Percentiles rank a stretch among this genome's conserved stretches.
Evolutionary conservation across 2,329 filamentous ascomycete species (phyloP).

Genomic region (Whalleya microplaca): DNA sequence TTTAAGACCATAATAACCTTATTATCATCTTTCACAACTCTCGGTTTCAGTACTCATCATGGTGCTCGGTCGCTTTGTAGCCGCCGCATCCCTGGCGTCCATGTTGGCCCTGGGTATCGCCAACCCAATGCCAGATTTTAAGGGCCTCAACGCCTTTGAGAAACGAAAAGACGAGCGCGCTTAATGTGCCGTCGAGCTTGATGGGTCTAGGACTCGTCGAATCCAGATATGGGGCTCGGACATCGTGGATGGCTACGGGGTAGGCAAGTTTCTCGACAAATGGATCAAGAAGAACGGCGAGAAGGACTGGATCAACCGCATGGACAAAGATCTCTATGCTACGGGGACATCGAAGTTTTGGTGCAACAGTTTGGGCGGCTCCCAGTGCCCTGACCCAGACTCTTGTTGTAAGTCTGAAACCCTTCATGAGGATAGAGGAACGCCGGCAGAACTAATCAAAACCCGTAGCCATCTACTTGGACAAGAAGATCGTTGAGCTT

Average conservation of each 20-base stretch:
- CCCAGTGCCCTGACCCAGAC: background rate
- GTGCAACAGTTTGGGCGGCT: background rate
- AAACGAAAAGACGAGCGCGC: background rate
- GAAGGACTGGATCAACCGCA: background rate
- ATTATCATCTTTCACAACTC: background rate
- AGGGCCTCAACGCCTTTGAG: background rate
- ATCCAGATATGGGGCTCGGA: background rate
- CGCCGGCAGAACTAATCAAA: background rate
- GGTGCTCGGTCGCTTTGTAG: background rate
- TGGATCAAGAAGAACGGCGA: slow-evolving; percentile 1
- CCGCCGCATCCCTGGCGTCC: background rate
- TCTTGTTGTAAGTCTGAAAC: background rate
- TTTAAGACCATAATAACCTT: background rate
- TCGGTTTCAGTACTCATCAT: background rate
- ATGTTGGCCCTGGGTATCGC: background rate
- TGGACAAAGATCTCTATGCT: background rate
- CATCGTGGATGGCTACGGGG: background rate
- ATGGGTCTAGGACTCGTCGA: background rate
- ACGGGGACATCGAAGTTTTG: background rate
- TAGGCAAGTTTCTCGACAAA: background rate
- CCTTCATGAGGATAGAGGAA: background rate
- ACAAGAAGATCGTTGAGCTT: background rate
- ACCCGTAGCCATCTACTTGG: background rate
- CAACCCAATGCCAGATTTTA: background rate
- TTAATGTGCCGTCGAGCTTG: background rate